Percentiles rank a stretch among this genome's conserved stretches.
Evolutionary conservation across 768 basidiomycete species (phyloP).

Genomic region (Mycena galericulata): DNA sequence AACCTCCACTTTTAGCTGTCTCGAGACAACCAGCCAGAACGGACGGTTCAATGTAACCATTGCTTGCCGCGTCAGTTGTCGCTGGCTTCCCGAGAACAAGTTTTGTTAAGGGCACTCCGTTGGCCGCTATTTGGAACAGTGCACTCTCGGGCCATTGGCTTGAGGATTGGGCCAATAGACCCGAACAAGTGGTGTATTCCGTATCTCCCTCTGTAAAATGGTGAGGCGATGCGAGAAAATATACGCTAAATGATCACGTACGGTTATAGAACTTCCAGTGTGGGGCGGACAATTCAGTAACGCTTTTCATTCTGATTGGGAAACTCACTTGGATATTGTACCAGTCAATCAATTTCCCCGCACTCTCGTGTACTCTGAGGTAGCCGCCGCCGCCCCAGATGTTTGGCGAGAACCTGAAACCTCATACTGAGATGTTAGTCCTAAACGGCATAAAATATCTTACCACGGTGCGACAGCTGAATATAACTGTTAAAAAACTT

Average conservation of each 20-base stretch:
- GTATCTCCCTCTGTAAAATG: conserved; percentile 54
- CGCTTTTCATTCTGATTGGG: not conserved
- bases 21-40: conserved; percentile 70
- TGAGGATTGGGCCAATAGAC: conserved; percentile 69
- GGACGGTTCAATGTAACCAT: conserved; percentile 70
- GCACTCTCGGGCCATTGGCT: conserved; percentile 71
- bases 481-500: too few relatives aligned
- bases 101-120: conserved; percentile 69
- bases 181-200: conserved; percentile 73
- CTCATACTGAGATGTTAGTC: not conserved
- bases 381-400: conserved; percentile 65
- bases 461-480: conserved; percentile 65
- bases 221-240: not conserved
- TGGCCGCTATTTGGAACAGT: conserved; percentile 67
- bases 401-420: conserved; percentile 42
- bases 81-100: conserved; percentile 84
- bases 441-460: not conserved
- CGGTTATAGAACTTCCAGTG: conserved; percentile 58
- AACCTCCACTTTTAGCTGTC: conserved; percentile 70
- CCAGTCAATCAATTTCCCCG: conserved; percentile 75
- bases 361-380: conserved; percentile 61
- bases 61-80: conserved; percentile 59
- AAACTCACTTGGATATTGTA: conserved; percentile 63
- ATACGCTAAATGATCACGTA: not conserved
- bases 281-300: not conserved